Conservation (phyloP, 1,284 basidiomycete genomes). For the Sporisorium graminicola region DNA sequence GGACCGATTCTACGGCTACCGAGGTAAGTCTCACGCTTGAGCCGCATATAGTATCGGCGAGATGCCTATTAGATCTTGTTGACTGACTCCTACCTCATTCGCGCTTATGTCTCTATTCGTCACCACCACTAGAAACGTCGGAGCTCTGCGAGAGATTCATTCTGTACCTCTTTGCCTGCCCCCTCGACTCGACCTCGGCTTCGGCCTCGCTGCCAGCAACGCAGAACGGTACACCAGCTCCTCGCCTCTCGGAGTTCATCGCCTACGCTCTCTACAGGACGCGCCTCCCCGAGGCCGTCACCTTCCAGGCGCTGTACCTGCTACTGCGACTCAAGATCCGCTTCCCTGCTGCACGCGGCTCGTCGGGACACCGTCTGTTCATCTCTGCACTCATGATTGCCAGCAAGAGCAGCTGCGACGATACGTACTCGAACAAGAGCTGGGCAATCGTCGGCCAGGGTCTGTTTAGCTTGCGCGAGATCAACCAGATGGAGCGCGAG, state of each 20-base stretch:
- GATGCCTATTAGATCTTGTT: neutral
- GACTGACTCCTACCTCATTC: neutral
- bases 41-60: too few species aligned
- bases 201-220: slow-evolving; percentile 39
- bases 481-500: slow-evolving; percentile 70
- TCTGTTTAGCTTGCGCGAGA: slow-evolving; percentile 66
- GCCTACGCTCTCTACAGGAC: slow-evolving; percentile 69
- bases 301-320: slow-evolving; percentile 66
- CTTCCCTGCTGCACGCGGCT: slow-evolving; percentile 68
- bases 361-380: slow-evolving; percentile 69
- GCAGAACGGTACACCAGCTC: slow-evolving; percentile 42
- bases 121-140: slow-evolving; percentile 38
- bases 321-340: slow-evolving; percentile 67
- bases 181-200: slow-evolving; percentile 63
- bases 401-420: slow-evolving; percentile 68
- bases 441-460: slow-evolving; percentile 70
- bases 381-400: slow-evolving; percentile 70
- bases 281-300: slow-evolving; percentile 65
- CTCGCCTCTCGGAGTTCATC: slow-evolving; percentile 68
- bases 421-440: slow-evolving; percentile 69
- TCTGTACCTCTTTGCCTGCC: slow-evolving; percentile 63
- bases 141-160: slow-evolving; percentile 65
- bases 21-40: slow-evolving; percentile 30
- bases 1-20: slow-evolving; percentile 65
- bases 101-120: neutral